Evolutionary conservation across 192 early-diverging fungal species (phyloP).

Genomic region (Backusella liffmaniae): DNA sequence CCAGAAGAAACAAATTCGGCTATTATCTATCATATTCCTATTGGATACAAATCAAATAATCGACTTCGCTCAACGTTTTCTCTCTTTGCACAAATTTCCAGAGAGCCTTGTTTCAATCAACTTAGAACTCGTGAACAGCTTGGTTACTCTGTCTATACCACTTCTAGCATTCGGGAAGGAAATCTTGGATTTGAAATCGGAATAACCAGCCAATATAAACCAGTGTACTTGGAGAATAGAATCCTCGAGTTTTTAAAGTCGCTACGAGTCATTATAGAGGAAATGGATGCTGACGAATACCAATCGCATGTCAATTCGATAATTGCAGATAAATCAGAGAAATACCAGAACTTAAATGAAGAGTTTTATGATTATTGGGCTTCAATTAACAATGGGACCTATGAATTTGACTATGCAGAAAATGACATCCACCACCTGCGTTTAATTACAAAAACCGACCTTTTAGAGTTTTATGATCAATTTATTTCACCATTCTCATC

Average conservation of each 20-base stretch:
- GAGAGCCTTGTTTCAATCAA: slow-evolving; percentile 88
- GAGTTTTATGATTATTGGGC: slow-evolving; percentile 67
- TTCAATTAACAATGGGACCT: slow-evolving; percentile 65
- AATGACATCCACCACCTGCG: slow-evolving; percentile 34
- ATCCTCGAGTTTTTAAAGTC: slow-evolving; percentile 65
- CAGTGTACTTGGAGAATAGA: slow-evolving; percentile 69
- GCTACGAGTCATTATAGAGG: slow-evolving; percentile 34
- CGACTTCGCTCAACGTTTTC: slow-evolving; percentile 48
- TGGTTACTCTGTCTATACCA: slow-evolving; percentile 64
- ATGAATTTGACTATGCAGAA: slow-evolving; percentile 39
- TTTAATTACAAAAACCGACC: slow-evolving; percentile 37
- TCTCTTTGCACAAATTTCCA: slow-evolving; percentile 68
- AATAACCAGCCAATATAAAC: slow-evolving; percentile 81
- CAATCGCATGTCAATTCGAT: slow-evolving; percentile 64
- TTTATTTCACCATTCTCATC: slow-evolving; percentile 52
- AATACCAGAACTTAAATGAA: slow-evolving; percentile 73
- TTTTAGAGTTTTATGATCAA: slow-evolving; percentile 57
- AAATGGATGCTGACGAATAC: slow-evolving; percentile 67
- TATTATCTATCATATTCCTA: slow-evolving; percentile 73
- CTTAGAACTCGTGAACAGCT: slow-evolving; percentile 84
- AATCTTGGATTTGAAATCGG: slow-evolving; percentile 66
- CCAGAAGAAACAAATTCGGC: slow-evolving; percentile 79
- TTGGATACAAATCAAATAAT: slow-evolving; percentile 54
- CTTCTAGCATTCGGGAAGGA: slow-evolving; percentile 46
- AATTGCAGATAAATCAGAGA: slow-evolving; percentile 61